Percentiles rank a stretch among this genome's conserved stretches.
Evolutionary conservation across 768 basidiomycete species (phyloP).

Genomic region (Pulveroboletus frians): DNA sequence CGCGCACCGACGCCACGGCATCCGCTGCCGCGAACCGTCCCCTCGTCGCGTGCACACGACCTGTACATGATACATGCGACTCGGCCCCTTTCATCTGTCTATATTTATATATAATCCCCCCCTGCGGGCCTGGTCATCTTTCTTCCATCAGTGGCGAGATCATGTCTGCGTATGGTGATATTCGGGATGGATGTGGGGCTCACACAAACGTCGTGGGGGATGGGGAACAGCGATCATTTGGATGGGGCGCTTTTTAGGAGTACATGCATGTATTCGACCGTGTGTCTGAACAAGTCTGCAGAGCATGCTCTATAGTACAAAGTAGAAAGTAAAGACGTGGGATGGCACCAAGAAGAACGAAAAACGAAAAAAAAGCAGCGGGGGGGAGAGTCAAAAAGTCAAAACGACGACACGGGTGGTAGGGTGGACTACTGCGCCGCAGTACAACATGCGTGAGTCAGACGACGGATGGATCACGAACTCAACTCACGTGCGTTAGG

Average conservation of each 20-base stretch:
- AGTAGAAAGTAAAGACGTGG: background rate
- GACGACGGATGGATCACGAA: background rate
- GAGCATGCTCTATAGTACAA: background rate
- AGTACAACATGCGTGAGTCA: background rate
- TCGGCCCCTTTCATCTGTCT: background rate
- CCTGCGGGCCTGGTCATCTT: background rate
- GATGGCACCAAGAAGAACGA: background rate
- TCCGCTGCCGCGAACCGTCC: conserved; percentile 4
- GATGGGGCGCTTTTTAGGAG: no score
- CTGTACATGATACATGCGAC: background rate
- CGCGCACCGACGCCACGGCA: background rate
- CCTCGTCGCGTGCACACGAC: background rate
- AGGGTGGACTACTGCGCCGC: conserved; percentile 9
- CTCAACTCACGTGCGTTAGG: background rate
- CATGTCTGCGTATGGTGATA: background rate
- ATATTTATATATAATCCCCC: background rate
- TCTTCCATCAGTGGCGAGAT: background rate
- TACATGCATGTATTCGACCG: no score
- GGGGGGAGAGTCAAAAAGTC: conserved; percentile 1
- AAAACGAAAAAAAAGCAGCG: background rate
- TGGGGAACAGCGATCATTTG: no score
- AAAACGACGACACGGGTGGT: background rate
- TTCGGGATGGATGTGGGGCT: background rate
- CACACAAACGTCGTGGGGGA: no score
- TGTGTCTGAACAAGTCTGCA: background rate